Conservation (phyloP, 176 grass and related monocot species). For the Hyparrhenia diplandra region DNA sequence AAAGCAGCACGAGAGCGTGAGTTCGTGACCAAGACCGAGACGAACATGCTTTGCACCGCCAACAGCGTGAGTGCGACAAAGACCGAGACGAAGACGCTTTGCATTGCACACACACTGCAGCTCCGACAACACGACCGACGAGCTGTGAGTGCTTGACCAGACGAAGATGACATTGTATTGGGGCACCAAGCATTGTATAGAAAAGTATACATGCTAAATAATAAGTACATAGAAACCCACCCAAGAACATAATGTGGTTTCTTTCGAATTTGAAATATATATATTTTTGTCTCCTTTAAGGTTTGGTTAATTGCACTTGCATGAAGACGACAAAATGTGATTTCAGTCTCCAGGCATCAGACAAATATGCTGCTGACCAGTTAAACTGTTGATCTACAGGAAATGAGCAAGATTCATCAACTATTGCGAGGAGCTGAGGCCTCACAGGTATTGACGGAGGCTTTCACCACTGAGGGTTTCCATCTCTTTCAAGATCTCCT, state of each 20-base stretch:
- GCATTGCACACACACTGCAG: no score
- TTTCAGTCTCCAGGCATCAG: not conserved
- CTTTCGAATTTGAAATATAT: not conserved
- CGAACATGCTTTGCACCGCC: no score
- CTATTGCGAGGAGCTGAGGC: not conserved
- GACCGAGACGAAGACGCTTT: no score
- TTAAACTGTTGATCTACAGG: not conserved
- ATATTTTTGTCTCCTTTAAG: not conserved
- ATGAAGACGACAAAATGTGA: not conserved
- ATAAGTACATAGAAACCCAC: not conserved
- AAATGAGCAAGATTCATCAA: not conserved
- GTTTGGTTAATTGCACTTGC: not conserved
- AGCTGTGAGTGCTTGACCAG: no score
- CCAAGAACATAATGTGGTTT: not conserved
- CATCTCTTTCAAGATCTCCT: slow-evolving; percentile 86
- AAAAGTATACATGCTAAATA: slow-evolving; percentile 10
- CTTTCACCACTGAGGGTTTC: slow-evolving; percentile 79
- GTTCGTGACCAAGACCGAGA: no score
- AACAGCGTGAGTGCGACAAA: no score
- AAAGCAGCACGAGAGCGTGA: no score
- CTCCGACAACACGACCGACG: no score
- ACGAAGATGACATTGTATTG: no score
- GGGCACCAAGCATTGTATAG: not conserved
- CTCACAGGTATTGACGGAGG: slow-evolving; percentile 61
- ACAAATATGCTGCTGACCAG: not conserved